Evolutionary conservation across 2,329 filamentous ascomycete species (phyloP).

Genomic region (Kalmusia sp.): DNA sequence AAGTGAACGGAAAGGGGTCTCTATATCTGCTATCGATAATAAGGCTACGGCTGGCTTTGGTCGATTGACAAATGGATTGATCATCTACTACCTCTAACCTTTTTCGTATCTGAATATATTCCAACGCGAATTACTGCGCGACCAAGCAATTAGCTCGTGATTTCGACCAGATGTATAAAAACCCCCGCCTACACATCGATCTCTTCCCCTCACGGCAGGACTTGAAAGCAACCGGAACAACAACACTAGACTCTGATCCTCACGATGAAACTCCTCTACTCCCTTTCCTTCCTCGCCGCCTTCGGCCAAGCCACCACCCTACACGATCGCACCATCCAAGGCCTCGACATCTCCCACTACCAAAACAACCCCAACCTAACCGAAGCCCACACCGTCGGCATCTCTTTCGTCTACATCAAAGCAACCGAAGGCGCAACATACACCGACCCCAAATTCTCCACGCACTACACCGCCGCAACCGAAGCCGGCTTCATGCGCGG

Average conservation of each 20-base stretch:
- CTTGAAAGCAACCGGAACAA: neutral
- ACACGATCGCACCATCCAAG: conserved; percentile 20
- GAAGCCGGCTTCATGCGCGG: conserved; percentile 61
- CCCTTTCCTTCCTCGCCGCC: conserved; percentile 1
- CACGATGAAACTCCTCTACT: conserved; percentile 6
- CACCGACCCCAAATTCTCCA: conserved; percentile 51
- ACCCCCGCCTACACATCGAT: neutral
- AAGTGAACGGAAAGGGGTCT: no score
- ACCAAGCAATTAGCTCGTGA: no score
- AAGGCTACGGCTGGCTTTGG: no score
- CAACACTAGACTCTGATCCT: neutral
- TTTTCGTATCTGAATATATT: no score
- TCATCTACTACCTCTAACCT: no score
- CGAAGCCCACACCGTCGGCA: conserved; percentile 38
- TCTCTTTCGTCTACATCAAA: conserved; percentile 46
- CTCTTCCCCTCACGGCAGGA: neutral
- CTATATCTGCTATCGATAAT: no score
- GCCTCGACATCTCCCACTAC: conserved; percentile 46
- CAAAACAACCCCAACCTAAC: conserved; percentile 39
- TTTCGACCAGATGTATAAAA: no score
- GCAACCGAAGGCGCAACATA: conserved; percentile 62
- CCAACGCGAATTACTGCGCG: no score
- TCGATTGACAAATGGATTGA: no score
- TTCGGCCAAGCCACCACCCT: conserved; percentile 17
- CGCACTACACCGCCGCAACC: conserved; percentile 59